A percentile compares a stretch with the other conserved stretches of the same genome.
Conservation (phyloP, 352 stramenopile genomes). For the Globisporangium recalcitrans region DNA sequence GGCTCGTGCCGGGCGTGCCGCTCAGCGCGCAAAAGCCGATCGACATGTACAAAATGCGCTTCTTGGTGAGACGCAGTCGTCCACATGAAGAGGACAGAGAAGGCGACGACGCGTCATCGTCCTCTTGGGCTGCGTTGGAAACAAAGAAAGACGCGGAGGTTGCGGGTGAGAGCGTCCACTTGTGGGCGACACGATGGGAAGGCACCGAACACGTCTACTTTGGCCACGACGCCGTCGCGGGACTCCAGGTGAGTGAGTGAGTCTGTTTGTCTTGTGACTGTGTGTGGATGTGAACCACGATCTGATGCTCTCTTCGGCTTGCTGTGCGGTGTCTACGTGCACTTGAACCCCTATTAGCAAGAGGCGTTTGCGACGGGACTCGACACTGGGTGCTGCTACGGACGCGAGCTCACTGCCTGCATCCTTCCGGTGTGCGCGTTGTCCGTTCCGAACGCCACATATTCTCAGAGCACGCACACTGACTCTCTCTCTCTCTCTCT, state of each 20-base stretch:
- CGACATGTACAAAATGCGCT: constrained; percentile 93
- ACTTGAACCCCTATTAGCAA: too few species aligned
- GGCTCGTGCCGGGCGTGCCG: constrained; percentile 46
- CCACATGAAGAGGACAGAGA: constrained; percentile 25
- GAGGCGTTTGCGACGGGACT: constrained; percentile 87
- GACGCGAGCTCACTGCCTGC: constrained; percentile 77
- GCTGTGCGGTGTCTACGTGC: too few species aligned
- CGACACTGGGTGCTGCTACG: constrained; percentile 91
- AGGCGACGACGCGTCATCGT: constrained; percentile 2
- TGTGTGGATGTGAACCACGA: background rate
- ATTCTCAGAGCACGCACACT: too few species aligned
- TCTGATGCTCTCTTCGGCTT: background rate
- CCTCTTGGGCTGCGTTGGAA: constrained; percentile 26
- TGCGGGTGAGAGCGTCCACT: constrained; percentile 17
- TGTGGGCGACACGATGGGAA: constrained; percentile 79
- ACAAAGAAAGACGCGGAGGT: constrained; percentile 19
- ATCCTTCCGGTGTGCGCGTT: constrained; percentile 63
- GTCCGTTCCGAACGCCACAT: background rate
- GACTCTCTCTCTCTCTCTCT: background rate
- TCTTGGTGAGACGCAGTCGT: constrained; percentile 21
- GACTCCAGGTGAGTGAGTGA: constrained; percentile 69
- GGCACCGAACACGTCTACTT: constrained; percentile 86
- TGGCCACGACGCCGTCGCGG: constrained; percentile 85
- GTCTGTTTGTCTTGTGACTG: background rate
- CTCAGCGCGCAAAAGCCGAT: constrained; percentile 82